Base-by-base conservation (phyloP, 2,329 filamentous ascomycete genomes). In the Colletotrichum aenigma region DNA sequence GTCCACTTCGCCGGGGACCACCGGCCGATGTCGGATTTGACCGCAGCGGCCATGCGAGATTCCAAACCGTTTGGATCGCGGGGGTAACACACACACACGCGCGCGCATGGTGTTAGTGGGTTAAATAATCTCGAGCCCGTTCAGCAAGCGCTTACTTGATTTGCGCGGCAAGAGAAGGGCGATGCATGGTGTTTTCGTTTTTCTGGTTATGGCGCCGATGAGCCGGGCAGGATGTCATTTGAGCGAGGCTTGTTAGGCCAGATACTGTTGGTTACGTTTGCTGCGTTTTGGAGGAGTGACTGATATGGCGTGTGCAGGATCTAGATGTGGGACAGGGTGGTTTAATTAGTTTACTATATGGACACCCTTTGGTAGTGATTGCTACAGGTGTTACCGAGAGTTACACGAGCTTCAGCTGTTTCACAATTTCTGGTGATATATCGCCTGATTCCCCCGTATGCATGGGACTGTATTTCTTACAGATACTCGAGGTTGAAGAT, bases 21-120 rank as follows among this genome's bases (percentile, higher is more conserved):
- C 30, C 69, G 62, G 69, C 72, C 68, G 69, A 75, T 75, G 55
- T 75, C 72, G 72, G 72, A 12, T 52, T 52, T 21, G 43, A 21
- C n/a, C 13, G 43, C 43, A 48, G 18, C 43, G 2, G n/a, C 0
- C 56, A 34, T 60, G 61, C 48, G 12, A 2, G 58, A n/a, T 24
- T 38, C 36, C 32, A n/a, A n/a, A 30, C 26, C 18, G 26, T 38
- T 18, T 18, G 66, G 34, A 26, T 34, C 21, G 24, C 13, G 55
- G 55, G 55, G 18, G 0, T n/a, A 6, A 5, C 26, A 28, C 26
- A 28, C 26, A 28, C 6, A n/a, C 38, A 5, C 18, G 12, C 18
- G 18, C 38, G 38, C 43, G n/a, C 43, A 21, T 48, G n/a, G 10
- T 48, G 43, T n/a, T 48, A 7, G 43, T 21, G 43, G 38, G 18